Conservation (phyloP, 768 basidiomycete species). For the Termitomyces sp. region DNA sequence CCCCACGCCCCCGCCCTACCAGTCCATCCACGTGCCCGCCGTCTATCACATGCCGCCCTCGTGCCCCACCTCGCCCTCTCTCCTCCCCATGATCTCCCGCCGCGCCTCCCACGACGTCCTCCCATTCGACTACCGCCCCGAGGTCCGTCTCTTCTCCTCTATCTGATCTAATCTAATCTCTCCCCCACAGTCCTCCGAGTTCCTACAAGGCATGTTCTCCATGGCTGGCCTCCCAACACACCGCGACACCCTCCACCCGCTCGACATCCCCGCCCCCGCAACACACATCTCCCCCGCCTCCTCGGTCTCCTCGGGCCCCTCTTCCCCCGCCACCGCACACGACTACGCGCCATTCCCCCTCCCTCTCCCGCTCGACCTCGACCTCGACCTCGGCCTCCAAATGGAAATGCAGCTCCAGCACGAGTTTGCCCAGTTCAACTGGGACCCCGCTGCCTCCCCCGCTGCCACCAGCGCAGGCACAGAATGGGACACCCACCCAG, state of each 20-base stretch:
- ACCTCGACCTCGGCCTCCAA: conserved; percentile 21
- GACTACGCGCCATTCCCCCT: no score
- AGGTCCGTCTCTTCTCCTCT: background rate
- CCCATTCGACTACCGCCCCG: conserved; percentile 27
- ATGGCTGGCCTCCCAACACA: conserved; percentile 15
- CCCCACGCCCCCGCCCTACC: conserved; percentile 63
- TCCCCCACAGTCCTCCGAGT: conserved; percentile 38
- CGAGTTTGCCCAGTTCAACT: conserved; percentile 30
- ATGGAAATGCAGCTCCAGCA: conserved; percentile 34
- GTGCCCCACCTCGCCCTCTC: conserved; percentile 58
- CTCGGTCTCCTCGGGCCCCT: conserved; percentile 41
- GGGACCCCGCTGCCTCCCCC: conserved; percentile 26
- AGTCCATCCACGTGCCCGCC: conserved; percentile 65
- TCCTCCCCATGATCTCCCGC: conserved; percentile 54
- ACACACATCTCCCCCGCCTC: conserved; percentile 31
- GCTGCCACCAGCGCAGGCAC: conserved; percentile 4
- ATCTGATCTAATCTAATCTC: background rate
- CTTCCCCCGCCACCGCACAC: conserved; percentile 29
- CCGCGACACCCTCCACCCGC: conserved; percentile 24
- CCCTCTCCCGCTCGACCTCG: no score
- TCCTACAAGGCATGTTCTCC: conserved; percentile 43
- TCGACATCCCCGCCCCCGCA: background rate
- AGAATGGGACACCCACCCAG: no score
- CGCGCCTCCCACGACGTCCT: conserved; percentile 48
- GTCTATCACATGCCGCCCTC: conserved; percentile 50